Conservation (phyloP, 441 rosid species). For the Flueggea neowawraea region DNA sequence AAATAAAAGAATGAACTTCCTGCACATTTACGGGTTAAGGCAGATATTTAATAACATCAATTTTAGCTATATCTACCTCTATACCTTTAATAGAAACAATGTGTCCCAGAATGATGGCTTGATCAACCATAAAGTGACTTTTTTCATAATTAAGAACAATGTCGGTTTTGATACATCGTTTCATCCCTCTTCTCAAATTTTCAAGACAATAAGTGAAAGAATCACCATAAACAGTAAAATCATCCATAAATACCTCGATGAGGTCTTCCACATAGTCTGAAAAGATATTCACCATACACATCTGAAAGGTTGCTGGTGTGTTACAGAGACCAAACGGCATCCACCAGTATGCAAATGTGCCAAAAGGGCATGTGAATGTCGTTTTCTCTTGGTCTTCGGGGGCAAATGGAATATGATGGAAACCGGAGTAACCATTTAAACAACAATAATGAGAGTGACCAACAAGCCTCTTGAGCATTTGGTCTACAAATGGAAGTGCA, state of each 20-base stretch:
- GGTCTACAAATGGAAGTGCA: too few species aligned
- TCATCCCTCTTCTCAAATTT: background rate
- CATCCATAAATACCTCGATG: background rate
- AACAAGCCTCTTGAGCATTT: too few species aligned
- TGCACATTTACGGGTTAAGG: background rate
- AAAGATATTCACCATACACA: too few species aligned
- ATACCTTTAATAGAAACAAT: background rate
- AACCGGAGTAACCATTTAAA: too few species aligned
- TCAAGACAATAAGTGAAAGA: background rate
- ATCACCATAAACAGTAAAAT: background rate
- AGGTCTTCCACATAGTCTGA: too few species aligned
- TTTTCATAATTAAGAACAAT: background rate
- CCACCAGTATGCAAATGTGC: too few species aligned
- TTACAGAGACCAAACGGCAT: too few species aligned
- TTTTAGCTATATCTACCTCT: background rate
- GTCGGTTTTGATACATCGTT: background rate
- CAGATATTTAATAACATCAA: background rate
- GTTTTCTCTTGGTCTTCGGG: too few species aligned
- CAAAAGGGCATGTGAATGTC: too few species aligned
- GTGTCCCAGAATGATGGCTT: background rate
- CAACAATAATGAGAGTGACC: too few species aligned
- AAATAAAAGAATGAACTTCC: background rate
- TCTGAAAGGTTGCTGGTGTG: too few species aligned
- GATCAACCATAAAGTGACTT: background rate
- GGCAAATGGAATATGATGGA: too few species aligned